Conservation (phyloP, 306 rosid species). For the Lathyrus oleraceus region DNA sequence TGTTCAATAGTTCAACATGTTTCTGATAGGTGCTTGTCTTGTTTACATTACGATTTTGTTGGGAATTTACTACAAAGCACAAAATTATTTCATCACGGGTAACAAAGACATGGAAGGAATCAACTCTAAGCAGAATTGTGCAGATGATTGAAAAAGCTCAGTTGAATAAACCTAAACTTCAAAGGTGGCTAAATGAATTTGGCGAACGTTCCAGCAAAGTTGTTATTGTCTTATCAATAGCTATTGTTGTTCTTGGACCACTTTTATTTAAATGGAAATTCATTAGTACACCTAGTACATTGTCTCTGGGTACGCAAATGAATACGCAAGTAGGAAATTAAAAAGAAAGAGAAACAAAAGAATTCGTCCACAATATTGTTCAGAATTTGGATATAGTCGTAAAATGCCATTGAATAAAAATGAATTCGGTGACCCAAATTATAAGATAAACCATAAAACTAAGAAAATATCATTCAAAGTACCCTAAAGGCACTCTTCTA, state of each 20-base stretch:
- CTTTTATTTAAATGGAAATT: constrained; percentile 94
- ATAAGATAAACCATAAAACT: no score
- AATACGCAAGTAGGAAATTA: no score
- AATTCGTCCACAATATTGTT: no score
- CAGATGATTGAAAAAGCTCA: constrained; percentile 97
- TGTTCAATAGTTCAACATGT: no score
- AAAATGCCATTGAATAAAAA: no score
- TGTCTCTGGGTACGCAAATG: no score
- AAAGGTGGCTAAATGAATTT: constrained; percentile 97
- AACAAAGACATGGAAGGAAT: constrained; percentile 86
- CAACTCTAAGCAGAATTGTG: constrained; percentile 86
- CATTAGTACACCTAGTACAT: constrained; percentile 78
- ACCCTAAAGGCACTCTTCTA: no score
- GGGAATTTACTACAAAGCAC: constrained; percentile 28
- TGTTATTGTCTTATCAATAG: constrained; percentile 81
- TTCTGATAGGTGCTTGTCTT: constrained; percentile 23
- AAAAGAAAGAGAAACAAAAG: no score
- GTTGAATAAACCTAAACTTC: constrained; percentile 85
- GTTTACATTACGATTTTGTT: constrained; percentile 24
- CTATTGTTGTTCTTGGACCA: constrained; percentile 86
- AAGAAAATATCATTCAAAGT: no score
- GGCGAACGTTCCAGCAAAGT: constrained; percentile 94
- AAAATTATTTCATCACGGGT: constrained; percentile 52
- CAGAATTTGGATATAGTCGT: no score
- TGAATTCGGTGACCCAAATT: no score